These are phyloP conservation scores for Pleurotus sapidus DNA, from an alignment of 768 basidiomycete genomes.

Conservation along the genomic window DNA sequence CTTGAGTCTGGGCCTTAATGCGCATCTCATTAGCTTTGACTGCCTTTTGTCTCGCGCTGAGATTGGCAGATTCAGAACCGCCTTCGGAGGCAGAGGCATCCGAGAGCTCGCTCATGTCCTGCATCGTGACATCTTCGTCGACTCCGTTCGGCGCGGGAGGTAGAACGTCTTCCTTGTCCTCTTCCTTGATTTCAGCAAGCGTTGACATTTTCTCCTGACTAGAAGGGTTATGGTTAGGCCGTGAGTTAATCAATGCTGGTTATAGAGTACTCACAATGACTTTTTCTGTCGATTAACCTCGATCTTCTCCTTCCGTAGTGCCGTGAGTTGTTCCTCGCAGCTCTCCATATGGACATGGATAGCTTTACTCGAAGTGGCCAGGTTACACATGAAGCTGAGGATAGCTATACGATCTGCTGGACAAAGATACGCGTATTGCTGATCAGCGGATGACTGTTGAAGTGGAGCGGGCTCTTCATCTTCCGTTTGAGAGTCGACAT, in stretches of 20 bases:
- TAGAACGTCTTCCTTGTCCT: conserved; percentile 22
- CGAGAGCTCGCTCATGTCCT: conserved; percentile 71
- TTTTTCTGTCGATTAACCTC: conserved; percentile 91
- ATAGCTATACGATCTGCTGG: conserved; percentile 82
- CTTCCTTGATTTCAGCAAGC: conserved; percentile 61
- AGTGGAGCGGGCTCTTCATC: conserved; percentile 31
- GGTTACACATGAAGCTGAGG: conserved; percentile 83
- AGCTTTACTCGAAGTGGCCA: conserved; percentile 86
- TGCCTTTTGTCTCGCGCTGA: conserved; percentile 37
- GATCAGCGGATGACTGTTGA: conserved; percentile 46
- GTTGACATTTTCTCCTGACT: conserved; percentile 74
- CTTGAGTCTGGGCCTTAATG: conserved; percentile 49
- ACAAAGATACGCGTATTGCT: conserved; percentile 73
- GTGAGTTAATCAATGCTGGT: conserved; percentile 2
- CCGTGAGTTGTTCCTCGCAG: conserved; percentile 87
- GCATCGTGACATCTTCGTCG: conserved; percentile 58
- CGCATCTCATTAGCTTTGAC: conserved; percentile 50
- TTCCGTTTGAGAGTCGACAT: conserved; percentile 43
- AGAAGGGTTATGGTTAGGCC: conserved; percentile 12
- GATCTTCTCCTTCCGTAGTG: conserved; percentile 91
- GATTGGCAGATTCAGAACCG: conserved; percentile 54
- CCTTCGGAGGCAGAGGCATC: conserved; percentile 63
- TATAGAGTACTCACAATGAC: conserved; percentile 62
- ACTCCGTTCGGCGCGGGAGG: conserved; percentile 38
- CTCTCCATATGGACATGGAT: conserved; percentile 89